A percentile compares a stretch with the other conserved stretches of the same genome.
phyloP scores from a whole-genome alignment of 257 asterid genomes.

The Henckelia pumila region DNA sequence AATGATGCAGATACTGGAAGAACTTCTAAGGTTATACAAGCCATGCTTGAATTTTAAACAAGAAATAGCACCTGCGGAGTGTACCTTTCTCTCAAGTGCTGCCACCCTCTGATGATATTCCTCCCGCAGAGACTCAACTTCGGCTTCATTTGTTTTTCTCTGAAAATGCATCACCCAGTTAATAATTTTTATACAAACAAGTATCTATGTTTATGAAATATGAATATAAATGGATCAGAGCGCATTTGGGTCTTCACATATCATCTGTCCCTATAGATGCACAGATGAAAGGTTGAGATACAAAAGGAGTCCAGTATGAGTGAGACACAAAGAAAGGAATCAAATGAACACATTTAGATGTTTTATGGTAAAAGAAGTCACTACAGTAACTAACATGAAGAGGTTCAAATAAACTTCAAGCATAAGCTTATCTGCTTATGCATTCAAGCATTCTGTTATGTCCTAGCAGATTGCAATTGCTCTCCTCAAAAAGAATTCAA shows the following conservation, averaged over 20 bases:
- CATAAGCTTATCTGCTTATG: no score
- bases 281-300: conserved; percentile 6
- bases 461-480: not conserved
- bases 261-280: conserved; percentile 7
- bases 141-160: conserved; percentile 86
- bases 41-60: conserved; percentile 2
- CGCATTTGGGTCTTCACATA: conserved; percentile 15
- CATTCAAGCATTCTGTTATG: not conserved
- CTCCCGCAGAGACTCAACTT: conserved; percentile 83
- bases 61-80: conserved; percentile 25
- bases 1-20: conserved; percentile 1
- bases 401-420: not conserved
- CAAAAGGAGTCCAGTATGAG: not conserved
- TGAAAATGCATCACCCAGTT: conserved; percentile 38
- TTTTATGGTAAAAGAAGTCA: not conserved
- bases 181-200: conserved; percentile 15
- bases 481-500: not conserved
- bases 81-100: conserved; percentile 94
- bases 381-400: not conserved
- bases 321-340: not conserved
- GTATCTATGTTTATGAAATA: conserved; percentile 13
- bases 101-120: conserved; percentile 92
- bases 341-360: not conserved
- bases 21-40: conserved; percentile 16
- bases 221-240: conserved; percentile 9